These are phyloP conservation scores for Trichoderma citrinoviride DNA, from an alignment of 2,329 filamentous ascomycete genomes.

Conservation along the genomic window DNA sequence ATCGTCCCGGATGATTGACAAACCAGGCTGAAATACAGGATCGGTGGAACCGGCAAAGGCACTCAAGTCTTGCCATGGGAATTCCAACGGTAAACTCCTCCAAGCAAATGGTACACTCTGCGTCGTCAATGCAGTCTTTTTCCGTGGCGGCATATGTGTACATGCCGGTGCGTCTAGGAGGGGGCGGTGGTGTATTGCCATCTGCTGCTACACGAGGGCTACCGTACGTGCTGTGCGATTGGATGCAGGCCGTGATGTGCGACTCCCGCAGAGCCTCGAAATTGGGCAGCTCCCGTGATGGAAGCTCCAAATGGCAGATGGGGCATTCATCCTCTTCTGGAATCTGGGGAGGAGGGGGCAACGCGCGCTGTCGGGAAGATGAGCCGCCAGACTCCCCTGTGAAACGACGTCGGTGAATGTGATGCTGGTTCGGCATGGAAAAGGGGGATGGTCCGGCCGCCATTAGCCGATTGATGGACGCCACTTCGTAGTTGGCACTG, in stretches of 20 bases:
- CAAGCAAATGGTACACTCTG: conserved; percentile 66
- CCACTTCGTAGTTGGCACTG: conserved; percentile 33
- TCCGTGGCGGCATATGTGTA: conserved; percentile 64
- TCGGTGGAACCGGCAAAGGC: conserved; percentile 63
- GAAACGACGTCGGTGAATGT: conserved; percentile 33
- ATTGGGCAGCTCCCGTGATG: conserved; percentile 53
- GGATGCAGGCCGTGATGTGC: conserved; percentile 60
- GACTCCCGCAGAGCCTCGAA: conserved; percentile 54
- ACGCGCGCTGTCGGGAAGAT: conserved; percentile 39
- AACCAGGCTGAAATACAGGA: conserved; percentile 63
- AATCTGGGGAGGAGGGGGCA: conserved; percentile 49
- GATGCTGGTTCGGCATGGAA: conserved; percentile 32
- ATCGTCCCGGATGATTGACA: conserved; percentile 58
- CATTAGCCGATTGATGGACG: conserved; percentile 42
- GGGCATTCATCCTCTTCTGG: conserved; percentile 78
- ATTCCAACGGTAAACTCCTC: conserved; percentile 63
- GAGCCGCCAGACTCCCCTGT: conserved; percentile 32
- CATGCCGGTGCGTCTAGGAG: conserved; percentile 55
- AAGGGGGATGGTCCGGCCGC: conserved; percentile 36
- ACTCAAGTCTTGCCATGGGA: conserved; percentile 64
- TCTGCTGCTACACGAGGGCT: conserved; percentile 33
- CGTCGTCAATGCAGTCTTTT: conserved; percentile 66
- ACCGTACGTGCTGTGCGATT: conserved; percentile 51
- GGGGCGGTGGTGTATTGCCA: conserved; percentile 30
- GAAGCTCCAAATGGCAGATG: conserved; percentile 70